These are phyloP conservation scores for Fragosphaeria purpurea DNA, from an alignment of 2,329 filamentous ascomycete genomes.

Conservation along the genomic window DNA sequence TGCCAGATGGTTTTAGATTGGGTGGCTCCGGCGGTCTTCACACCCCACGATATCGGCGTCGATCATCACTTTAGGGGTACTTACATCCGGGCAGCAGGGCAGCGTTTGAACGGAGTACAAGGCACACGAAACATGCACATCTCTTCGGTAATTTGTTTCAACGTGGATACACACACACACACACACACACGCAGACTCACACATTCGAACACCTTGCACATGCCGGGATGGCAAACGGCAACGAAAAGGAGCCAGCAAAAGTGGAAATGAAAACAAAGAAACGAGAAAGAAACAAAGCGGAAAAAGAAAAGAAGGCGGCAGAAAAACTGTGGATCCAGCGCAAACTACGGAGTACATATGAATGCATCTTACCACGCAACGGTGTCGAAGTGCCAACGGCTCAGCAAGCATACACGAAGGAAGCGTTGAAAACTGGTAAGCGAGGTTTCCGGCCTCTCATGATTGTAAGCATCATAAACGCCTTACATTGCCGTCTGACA, in stretches of 20 bases:
- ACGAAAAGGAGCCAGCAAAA: background rate
- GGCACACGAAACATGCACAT: background rate
- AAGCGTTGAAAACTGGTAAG: no score
- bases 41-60: conserved; percentile 26
- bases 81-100: conserved; percentile 4
- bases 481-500: no score
- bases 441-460: no score
- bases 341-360: no score
- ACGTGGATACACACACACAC: background rate
- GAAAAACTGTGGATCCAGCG: no score
- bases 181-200: background rate
- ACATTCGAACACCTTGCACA: no score
- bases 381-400: no score
- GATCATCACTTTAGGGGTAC: conserved; percentile 18
- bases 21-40: conserved; percentile 15
- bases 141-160: background rate
- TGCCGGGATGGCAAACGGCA: background rate
- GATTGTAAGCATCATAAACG: no score
- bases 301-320: no score
- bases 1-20: conserved; percentile 21
- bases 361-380: no score
- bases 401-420: no score
- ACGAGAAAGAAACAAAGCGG: no score
- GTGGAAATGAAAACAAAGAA: background rate
- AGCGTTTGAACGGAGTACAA: background rate